phyloP scores from a whole-genome alignment of 768 basidiomycete species.

The Calocybe cyanea region DNA sequence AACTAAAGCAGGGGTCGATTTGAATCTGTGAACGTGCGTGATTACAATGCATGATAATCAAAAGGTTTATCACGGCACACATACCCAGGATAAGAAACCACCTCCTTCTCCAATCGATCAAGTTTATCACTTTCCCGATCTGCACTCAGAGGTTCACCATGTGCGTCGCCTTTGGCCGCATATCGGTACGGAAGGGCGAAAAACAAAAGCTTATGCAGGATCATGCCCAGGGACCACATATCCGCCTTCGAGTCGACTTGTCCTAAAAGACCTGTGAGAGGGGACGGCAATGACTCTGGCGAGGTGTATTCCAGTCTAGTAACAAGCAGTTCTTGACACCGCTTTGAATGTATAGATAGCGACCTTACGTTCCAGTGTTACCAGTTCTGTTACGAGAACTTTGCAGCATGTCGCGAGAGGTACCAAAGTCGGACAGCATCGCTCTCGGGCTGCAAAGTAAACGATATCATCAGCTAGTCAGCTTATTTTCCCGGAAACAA shows the following conservation, averaged over 20 bases:
- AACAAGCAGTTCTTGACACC: neutral
- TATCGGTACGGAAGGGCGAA: slow-evolving; percentile 84
- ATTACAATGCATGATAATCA: neutral
- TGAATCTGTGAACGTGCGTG: slow-evolving; percentile 32
- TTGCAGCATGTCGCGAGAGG: slow-evolving; percentile 85
- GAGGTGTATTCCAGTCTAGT: slow-evolving; percentile 80
- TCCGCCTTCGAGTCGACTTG: slow-evolving; percentile 87
- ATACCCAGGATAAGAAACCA: slow-evolving; percentile 71
- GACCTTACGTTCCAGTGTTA: slow-evolving; percentile 88
- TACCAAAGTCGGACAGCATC: slow-evolving; percentile 95
- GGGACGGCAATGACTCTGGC: slow-evolving; percentile 80
- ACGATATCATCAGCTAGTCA: too few relatives aligned
- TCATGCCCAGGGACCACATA: slow-evolving; percentile 98
- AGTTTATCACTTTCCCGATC: slow-evolving; percentile 59
- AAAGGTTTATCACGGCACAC: slow-evolving; percentile 13
- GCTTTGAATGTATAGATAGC: neutral
- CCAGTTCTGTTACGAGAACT: slow-evolving; percentile 70
- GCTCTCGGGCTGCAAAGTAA: slow-evolving; percentile 67
- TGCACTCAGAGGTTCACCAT: slow-evolving; percentile 34
- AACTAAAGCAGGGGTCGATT: slow-evolving; percentile 45
- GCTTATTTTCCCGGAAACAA: too few relatives aligned
- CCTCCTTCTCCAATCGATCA: slow-evolving; percentile 68
- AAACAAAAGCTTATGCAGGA: slow-evolving; percentile 90
- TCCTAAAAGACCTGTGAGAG: slow-evolving; percentile 56
- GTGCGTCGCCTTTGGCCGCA: slow-evolving; percentile 55